phyloP scores from a whole-genome alignment of 2,329 filamentous ascomycete species.

The Arthrobotrys sphaeroides region DNA sequence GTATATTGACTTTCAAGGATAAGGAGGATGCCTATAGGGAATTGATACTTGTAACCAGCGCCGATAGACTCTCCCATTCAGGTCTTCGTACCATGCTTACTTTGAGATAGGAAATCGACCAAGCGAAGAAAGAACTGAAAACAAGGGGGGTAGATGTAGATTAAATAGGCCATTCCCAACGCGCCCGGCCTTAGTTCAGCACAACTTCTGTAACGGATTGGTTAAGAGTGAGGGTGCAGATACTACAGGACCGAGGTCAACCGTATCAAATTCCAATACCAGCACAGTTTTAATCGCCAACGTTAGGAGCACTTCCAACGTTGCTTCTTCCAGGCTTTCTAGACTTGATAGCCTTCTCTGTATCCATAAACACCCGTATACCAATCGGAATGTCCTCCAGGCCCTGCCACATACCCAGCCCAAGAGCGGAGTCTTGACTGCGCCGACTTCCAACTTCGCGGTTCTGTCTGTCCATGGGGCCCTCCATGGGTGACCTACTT shows the following conservation, averaged over 20 bases:
- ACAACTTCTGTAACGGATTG: background rate
- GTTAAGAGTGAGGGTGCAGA: background rate
- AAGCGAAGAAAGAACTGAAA: slow-evolving; percentile 78
- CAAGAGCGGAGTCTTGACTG: slow-evolving; percentile 55
- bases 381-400: slow-evolving; percentile 79
- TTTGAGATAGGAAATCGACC: slow-evolving; percentile 72
- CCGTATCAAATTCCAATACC: background rate
- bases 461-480: background rate
- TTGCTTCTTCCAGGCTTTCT: slow-evolving; percentile 60
- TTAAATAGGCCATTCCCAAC: slow-evolving; percentile 60
- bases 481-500: background rate
- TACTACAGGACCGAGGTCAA: background rate
- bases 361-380: slow-evolving; percentile 96
- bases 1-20: slow-evolving; percentile 96
- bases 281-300: background rate
- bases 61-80: background rate
- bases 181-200: background rate
- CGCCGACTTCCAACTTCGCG: slow-evolving; percentile 59
- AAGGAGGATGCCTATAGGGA: slow-evolving; percentile 90
- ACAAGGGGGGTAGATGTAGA: slow-evolving; percentile 81
- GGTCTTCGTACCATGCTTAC: background rate
- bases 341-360: slow-evolving; percentile 87
- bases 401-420: slow-evolving; percentile 54
- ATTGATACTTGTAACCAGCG: slow-evolving; percentile 62
- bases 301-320: background rate